A percentile compares a stretch with the other conserved stretches of the same genome.
Conservation (phyloP, 2,329 filamentous ascomycete species). For the Talaromyces sp. region DNA sequence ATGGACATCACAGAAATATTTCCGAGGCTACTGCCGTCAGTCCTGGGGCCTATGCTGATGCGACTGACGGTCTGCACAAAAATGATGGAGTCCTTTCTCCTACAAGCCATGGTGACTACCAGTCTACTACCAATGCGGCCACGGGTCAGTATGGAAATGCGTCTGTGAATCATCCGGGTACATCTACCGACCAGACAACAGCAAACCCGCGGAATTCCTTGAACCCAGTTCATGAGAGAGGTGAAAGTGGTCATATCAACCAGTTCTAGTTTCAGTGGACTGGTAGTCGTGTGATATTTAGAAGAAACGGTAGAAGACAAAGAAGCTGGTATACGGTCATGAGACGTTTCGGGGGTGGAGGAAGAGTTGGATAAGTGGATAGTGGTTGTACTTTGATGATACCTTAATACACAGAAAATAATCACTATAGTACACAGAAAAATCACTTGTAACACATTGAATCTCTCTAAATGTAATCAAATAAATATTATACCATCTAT, state of each 20-base stretch:
- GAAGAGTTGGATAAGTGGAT: neutral
- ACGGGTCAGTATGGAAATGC: neutral
- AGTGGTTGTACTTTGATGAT: neutral
- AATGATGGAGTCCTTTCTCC: neutral
- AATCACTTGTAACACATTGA: neutral
- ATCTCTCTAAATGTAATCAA: neutral
- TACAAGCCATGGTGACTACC: neutral
- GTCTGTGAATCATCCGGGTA: neutral
- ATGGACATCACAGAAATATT: constrained; percentile 9
- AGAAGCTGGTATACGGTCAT: neutral
- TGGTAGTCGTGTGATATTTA: neutral
- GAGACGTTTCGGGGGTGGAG: neutral
- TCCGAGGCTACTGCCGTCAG: constrained; percentile 16
- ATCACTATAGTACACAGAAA: neutral
- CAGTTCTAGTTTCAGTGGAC: neutral
- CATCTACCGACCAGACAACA: neutral
- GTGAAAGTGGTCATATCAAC: neutral
- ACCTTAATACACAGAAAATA: neutral
- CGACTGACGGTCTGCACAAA: neutral
- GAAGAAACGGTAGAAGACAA: neutral
- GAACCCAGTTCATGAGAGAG: constrained; percentile 10
- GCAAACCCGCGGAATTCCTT: neutral
- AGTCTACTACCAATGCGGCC: neutral
- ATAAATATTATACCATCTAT: neutral
- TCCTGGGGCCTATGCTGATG: neutral